Base-by-base conservation (phyloP, 2,329 filamentous ascomycete species). In the Pyrenophora teres region DNA sequence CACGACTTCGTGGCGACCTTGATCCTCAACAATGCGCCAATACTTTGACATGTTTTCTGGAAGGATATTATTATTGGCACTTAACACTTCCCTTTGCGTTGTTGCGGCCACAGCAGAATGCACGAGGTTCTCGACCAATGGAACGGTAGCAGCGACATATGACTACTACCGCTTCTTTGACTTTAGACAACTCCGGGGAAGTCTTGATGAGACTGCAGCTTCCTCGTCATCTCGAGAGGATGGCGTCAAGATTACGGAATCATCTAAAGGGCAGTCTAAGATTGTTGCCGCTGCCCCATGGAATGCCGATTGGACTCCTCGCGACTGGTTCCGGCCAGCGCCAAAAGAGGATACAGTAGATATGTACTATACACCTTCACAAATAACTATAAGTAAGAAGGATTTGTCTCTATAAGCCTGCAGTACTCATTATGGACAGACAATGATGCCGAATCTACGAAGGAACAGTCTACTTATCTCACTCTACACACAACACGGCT, bases 131-230 rank as follows among this genome's bases (percentile, higher is more conserved):
- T 50, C 47, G 2, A 57, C 42, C 21, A 54, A 54, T 43, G 56
- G 56, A 2, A 40, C 48, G 6, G 41, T 54, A 8, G 46, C 52
- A 32, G 27, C 52, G 4, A 46, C 39, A 2, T 61, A 54, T 39
- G 43, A 51, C 15, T 61, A 54, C 42, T 49, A 61, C 33, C 56
- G 56, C 13, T 61, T 61, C 27, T 61, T 57, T 39, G 56, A 61
- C 41, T 61, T 61, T 16, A 47, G 56, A 0, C 46, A 56, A 0
- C 19, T 46, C 2, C 32, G 41, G 19, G 41, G 50, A 9, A 6
- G 27, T 13, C 3, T n/a, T 15, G 6, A 31, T 8, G 32, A 21
- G 16, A 16, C 33, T 12, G 33, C 31, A 9, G 25, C 33, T 21
- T 30, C 37, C 7, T 13, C 23, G 15, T 8, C 23, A 16, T n/a